Base-by-base conservation (phyloP, 2,329 filamentous ascomycete species). In the Aureobasidium pullulans region DNA sequence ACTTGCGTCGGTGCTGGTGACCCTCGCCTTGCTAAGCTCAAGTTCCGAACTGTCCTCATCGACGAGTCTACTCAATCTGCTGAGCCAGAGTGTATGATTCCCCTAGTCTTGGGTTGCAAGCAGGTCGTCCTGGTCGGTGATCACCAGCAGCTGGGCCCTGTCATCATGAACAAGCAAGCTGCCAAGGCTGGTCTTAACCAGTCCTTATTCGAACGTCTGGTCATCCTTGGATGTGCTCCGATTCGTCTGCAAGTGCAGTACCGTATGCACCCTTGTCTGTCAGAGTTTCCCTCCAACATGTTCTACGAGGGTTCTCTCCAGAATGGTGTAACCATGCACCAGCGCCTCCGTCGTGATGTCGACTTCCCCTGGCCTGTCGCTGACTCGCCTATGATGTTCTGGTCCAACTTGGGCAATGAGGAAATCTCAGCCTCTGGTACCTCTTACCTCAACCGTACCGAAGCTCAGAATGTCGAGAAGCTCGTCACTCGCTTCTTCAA, bases 131-230 rank as follows among this genome's bases (percentile, higher is more conserved):
- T 99, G 37, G 94, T 99, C 43, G 94, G 94, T 71, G 94, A 99
- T 70, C 94, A 99, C 75, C 95, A 97, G 74, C 94, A 99, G 73
- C 84, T 99, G 65, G 94, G 94, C 0, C 94, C 94, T 1, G 94
- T 99, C 68, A 97, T 99, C 71, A 99, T 99, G 94, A 99, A 99
- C 81, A 99, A 99, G 82, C 97, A 97, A 77, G 94, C 94, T 15
- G 94, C 94, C 63, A 97, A 97, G 76, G 94, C 94, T 59, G 94
- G 94, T 63, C 81, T 99, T 15, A 96, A 97, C 75, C 94, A 97
- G 74, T 97, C 93, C n/a, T 81, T 99, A 9, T 99, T 99, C 69
- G 94, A 99, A 76, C 90, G 94, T 68, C 81, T 99, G 54, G 93
- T 97, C 67, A 91, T 93, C 69, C 82, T 99, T 15, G 88, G 88